Percentiles rank a stretch among this genome's conserved stretches.
These are phyloP conservation scores for Pelargonium nanum DNA, from an alignment of 345 rosid genomes.

Conservation along the genomic window DNA sequence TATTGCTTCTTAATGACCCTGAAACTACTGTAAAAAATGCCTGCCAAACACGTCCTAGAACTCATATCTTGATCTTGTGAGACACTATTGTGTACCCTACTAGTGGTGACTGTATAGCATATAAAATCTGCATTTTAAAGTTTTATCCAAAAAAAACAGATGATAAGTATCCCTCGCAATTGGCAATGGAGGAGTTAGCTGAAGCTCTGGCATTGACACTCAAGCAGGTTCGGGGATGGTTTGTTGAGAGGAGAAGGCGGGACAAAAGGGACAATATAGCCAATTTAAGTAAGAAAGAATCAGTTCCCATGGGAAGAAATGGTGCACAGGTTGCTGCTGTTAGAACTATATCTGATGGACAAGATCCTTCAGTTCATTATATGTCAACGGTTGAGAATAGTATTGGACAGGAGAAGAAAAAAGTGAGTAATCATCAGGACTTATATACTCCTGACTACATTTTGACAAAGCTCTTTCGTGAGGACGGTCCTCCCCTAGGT, in stretches of 20 bases:
- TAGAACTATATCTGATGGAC: slow-evolving; percentile 12
- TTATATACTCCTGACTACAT: slow-evolving; percentile 50
- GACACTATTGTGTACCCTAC: neutral
- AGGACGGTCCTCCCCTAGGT: slow-evolving; percentile 94
- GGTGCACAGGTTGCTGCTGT: slow-evolving; percentile 7
- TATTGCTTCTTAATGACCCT: slow-evolving; percentile 1
- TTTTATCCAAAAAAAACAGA: slow-evolving; percentile 33
- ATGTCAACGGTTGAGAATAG: slow-evolving; percentile 12
- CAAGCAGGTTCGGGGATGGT: slow-evolving; percentile 74
- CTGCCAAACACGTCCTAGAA: too few species aligned
- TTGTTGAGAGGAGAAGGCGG: slow-evolving; percentile 59
- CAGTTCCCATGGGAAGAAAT: slow-evolving; percentile 12
- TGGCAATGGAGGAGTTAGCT: slow-evolving; percentile 46
- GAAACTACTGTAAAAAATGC: too few species aligned
- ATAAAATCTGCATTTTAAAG: neutral
- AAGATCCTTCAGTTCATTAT: slow-evolving; percentile 5
- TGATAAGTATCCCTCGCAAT: slow-evolving; percentile 43
- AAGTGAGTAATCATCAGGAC: slow-evolving; percentile 31
- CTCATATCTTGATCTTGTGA: too few species aligned
- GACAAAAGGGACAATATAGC: slow-evolving; percentile 25
- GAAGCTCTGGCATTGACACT: slow-evolving; percentile 44
- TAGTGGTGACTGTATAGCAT: neutral
- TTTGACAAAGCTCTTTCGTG: slow-evolving; percentile 60
- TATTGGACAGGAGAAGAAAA: slow-evolving; percentile 15
- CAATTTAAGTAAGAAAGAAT: slow-evolving; percentile 10